These are phyloP conservation scores for Zizania palustris DNA, from an alignment of 202 grass and related monocot genomes.

Conservation along the genomic window DNA sequence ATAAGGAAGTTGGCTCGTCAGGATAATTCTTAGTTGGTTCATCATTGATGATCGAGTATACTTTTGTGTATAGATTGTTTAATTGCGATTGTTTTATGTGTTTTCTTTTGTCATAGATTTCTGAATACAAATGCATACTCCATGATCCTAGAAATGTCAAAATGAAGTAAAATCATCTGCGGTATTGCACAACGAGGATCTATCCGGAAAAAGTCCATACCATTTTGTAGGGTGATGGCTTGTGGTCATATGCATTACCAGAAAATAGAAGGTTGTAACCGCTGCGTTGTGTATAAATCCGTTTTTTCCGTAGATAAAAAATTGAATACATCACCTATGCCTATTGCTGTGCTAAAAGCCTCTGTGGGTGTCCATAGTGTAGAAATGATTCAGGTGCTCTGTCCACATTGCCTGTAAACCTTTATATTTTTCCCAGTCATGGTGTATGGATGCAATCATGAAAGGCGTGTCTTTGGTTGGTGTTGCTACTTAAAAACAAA, in stretches of 20 bases:
- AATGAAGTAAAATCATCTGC: neutral
- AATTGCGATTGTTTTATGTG: neutral
- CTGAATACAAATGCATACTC: neutral
- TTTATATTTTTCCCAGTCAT: slow-evolving; percentile 27
- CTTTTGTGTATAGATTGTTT: no score
- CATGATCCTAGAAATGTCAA: neutral
- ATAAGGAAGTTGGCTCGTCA: neutral
- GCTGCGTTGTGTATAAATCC: no score
- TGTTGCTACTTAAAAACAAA: slow-evolving; percentile 14
- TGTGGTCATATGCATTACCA: no score
- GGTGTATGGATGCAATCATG: slow-evolving; percentile 51
- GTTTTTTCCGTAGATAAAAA: slow-evolving; percentile 3
- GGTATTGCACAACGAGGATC: neutral
- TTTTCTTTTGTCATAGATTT: neutral
- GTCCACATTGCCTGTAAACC: slow-evolving; percentile 42
- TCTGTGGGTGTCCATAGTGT: slow-evolving; percentile 29
- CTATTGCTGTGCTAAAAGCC: slow-evolving; percentile 15
- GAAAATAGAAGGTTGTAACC: no score
- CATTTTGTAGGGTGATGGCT: neutral
- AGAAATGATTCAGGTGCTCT: slow-evolving; percentile 59
- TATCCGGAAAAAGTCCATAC: neutral
- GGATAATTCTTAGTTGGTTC: neutral
- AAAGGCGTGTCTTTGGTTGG: slow-evolving; percentile 43
- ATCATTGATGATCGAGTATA: neutral
- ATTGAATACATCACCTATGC: slow-evolving; percentile 27